A percentile compares a stretch with the other conserved stretches of the same genome.
Evolutionary conservation across 371 early-diverging fungal species (phyloP).

Genomic region (Mortierella sp.): DNA sequence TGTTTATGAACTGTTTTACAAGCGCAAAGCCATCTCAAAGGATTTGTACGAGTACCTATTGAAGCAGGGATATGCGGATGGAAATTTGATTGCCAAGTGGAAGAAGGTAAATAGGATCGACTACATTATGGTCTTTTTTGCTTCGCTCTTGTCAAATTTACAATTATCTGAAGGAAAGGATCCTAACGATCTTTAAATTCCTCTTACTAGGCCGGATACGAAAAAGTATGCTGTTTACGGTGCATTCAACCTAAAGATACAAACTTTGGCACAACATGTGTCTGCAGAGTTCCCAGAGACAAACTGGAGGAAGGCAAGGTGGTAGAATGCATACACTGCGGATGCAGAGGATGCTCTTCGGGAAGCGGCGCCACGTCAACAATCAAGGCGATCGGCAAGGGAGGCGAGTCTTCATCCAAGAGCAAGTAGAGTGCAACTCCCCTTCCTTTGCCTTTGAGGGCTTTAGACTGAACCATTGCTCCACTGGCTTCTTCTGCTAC

Average conservation of each 20-base stretch:
- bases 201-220: slow-evolving; percentile 86
- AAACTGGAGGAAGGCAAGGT: slow-evolving; percentile 90
- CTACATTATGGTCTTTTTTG: background rate
- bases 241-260: slow-evolving; percentile 98
- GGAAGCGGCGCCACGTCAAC: slow-evolving; percentile 42
- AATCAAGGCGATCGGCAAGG: slow-evolving; percentile 11
- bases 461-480: too few species aligned
- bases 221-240: slow-evolving; percentile 97
- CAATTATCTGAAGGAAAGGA: too few species aligned
- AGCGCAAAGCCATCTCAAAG: slow-evolving; percentile 92
- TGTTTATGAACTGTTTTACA: slow-evolving; percentile 95
- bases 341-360: slow-evolving; percentile 69
- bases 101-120: slow-evolving; percentile 76
- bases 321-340: slow-evolving; percentile 96
- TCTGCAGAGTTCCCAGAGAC: slow-evolving; percentile 96
- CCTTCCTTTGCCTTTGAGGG: too few species aligned
- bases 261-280: slow-evolving; percentile 97
- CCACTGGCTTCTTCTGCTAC: too few species aligned
- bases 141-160: background rate
- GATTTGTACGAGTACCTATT: slow-evolving; percentile 93
- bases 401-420: background rate
- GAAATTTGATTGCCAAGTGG: slow-evolving; percentile 98
- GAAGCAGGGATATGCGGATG: slow-evolving; percentile 93
- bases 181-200: background rate
- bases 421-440: too few species aligned